Percentiles rank a stretch among this genome's conserved stretches.
Evolutionary conservation across 805 yeast species (phyloP).

Genomic region (Candida arabinofermentans): DNA sequence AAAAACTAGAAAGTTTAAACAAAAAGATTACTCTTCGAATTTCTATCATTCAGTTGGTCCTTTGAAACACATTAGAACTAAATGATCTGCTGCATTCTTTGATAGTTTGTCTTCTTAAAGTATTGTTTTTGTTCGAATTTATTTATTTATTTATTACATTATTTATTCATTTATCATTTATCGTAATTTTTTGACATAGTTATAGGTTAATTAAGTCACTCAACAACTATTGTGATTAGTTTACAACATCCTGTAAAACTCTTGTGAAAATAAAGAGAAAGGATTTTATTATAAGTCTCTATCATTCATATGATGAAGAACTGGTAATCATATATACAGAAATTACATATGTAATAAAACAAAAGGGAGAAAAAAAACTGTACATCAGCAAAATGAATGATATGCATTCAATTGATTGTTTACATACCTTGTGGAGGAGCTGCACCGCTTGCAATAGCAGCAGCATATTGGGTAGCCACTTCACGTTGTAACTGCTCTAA

Average conservation of each 20-base stretch:
- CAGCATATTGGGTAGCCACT: background rate
- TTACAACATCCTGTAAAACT: no score
- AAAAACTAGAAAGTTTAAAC: conserved; percentile 64
- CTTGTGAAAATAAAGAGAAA: no score
- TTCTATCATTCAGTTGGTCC: conserved; percentile 66
- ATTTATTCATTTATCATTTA: no score
- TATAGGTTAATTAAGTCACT: no score
- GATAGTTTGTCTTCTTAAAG: background rate
- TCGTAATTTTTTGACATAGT: no score
- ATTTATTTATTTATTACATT: conserved; percentile 3
- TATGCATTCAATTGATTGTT: no score
- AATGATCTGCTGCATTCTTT: conserved; percentile 23
- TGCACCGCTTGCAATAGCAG: no score
- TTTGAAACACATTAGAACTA: conserved; percentile 77
- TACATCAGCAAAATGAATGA: no score
- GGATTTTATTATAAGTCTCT: no score
- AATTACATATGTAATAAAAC: background rate
- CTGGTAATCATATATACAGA: conserved; percentile 2
- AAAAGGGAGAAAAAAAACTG: background rate
- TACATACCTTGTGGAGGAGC: no score
- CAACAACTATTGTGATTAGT: no score
- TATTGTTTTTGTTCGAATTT: background rate
- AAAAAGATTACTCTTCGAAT: conserved; percentile 71
- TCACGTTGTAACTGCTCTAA: background rate
- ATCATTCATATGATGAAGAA: no score